Base-by-base conservation (phyloP, 2,329 filamentous ascomycete species). In the Scorias spongiosa region DNA sequence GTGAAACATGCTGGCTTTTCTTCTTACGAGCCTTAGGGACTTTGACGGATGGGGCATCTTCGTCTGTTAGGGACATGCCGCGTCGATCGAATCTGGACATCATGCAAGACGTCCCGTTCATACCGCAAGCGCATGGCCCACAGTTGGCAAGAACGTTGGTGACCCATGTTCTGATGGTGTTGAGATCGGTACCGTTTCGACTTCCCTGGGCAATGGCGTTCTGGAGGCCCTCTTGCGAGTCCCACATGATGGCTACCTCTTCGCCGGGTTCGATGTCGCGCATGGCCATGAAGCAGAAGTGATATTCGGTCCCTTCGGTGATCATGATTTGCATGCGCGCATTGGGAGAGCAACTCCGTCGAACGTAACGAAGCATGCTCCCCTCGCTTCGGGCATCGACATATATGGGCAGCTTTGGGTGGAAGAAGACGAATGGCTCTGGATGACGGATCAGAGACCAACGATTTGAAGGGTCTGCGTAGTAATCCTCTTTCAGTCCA, bases 381-480 rank as follows among this genome's bases (percentile, higher is more conserved):
- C 89, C 91, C 66, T 93, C 86, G 59, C 76, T 77, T 47, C 91
- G 75, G 9, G 88, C 91, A 62, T 95, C 91, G 56, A 98, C 91
- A 64, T 88, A 94, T 10, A 98, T 75, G 0, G 89, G 89, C 8
- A 96, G 75, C 46, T 80, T 74, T 1, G 87, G 85, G 56, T 93
- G 88, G 63, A 96, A 70, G 60, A 72, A 72, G 40, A 72, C 69
- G 49, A 72, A 72, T 4, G 69, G 69, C 51, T 70, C 68, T 2
- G 69, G 69, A 49, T 72, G 69, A 44, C 64, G 64, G 39, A 72
- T 50, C 5, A 60, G 53, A 5, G 62, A 54, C 69, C 69, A 72
- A 46, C 68, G 62, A 43, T 70, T 70, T 10, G 58, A 49, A 18
- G 63, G 60, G 41, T 70, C 66, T 11, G 60, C 51, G 42, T 61